A percentile compares a stretch with the other conserved stretches of the same genome.
phyloP scores from a whole-genome alignment of 176 grass and related monocot species.

The Juncus inflexus region DNA sequence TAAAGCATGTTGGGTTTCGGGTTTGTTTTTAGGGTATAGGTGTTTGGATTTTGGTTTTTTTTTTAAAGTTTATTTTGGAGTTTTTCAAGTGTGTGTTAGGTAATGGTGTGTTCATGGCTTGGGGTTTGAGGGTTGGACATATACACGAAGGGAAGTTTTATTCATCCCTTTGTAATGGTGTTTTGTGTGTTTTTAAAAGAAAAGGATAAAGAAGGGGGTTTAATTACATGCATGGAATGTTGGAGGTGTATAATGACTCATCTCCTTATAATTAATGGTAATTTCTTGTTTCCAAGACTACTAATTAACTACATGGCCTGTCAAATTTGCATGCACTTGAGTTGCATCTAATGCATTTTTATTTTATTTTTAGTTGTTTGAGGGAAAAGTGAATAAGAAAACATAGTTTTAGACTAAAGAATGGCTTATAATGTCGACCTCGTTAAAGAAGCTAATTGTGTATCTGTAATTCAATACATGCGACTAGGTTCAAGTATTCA shows the following conservation, averaged over 20 bases:
- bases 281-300: background rate
- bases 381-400: too few relatives aligned
- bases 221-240: slow-evolving; percentile 13
- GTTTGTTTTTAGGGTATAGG: slow-evolving; percentile 41
- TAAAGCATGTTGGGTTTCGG: slow-evolving; percentile 27
- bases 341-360: too few relatives aligned
- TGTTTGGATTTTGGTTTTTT: slow-evolving; percentile 22
- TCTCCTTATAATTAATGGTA: slow-evolving; percentile 18
- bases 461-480: too few relatives aligned
- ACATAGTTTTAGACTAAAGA: too few relatives aligned
- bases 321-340: too few relatives aligned
- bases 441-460: too few relatives aligned
- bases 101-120: slow-evolving; percentile 28
- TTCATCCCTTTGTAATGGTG: slow-evolving; percentile 34
- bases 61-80: background rate
- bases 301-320: too few relatives aligned
- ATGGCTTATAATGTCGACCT: too few relatives aligned
- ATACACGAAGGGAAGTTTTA: slow-evolving; percentile 59
- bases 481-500: too few relatives aligned
- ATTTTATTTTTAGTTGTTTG: too few relatives aligned
- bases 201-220: slow-evolving; percentile 15
- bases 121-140: slow-evolving; percentile 26
- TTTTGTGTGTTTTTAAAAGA: slow-evolving; percentile 28
- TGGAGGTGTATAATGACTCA: slow-evolving; percentile 26
- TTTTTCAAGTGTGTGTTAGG: slow-evolving; percentile 21